These are phyloP conservation scores for Aspergillus fructus DNA, from an alignment of 2,329 filamentous ascomycete genomes.

Conservation along the genomic window DNA sequence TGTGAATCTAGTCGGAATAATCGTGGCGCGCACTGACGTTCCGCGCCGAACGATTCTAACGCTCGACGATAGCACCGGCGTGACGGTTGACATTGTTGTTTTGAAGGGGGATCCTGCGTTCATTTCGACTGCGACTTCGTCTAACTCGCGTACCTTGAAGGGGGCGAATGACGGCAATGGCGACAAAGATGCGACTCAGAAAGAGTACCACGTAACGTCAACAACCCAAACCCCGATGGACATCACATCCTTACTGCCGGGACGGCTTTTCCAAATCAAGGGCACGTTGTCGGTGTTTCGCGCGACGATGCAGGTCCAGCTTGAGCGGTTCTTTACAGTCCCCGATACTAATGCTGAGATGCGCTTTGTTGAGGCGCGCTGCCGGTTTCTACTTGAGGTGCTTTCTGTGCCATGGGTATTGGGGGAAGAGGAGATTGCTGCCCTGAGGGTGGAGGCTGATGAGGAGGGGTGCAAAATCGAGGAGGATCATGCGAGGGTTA, in stretches of 20 bases:
- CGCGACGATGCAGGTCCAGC: constrained; percentile 50
- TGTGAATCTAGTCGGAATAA: constrained; percentile 68
- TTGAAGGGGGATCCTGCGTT: constrained; percentile 27
- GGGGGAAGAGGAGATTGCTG: constrained; percentile 41
- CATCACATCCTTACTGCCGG: constrained; percentile 47
- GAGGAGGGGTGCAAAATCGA: constrained; percentile 39
- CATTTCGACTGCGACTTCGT: not conserved
- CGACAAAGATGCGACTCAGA: constrained; percentile 29
- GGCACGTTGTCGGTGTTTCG: constrained; percentile 56
- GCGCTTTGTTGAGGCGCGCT: constrained; percentile 52
- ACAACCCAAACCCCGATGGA: constrained; percentile 43
- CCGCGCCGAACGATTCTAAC: constrained; percentile 53
- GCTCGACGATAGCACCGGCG: constrained; percentile 62
- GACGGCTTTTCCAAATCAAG: constrained; percentile 56
- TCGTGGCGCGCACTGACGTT: constrained; percentile 62
- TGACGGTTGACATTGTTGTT: constrained; percentile 56
- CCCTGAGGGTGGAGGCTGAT: constrained; percentile 43
- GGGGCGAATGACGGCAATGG: constrained; percentile 8
- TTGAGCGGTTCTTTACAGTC: constrained; percentile 54
- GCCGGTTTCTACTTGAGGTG: constrained; percentile 50
- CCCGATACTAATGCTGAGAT: constrained; percentile 56
- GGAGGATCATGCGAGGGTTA: constrained; percentile 36
- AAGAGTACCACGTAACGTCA: constrained; percentile 22
- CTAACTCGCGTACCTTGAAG: not conserved
- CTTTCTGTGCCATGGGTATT: constrained; percentile 57